Base-by-base conservation (phyloP, 2,329 filamentous ascomycete species). In the Paraphaeosphaeria minitans region DNA sequence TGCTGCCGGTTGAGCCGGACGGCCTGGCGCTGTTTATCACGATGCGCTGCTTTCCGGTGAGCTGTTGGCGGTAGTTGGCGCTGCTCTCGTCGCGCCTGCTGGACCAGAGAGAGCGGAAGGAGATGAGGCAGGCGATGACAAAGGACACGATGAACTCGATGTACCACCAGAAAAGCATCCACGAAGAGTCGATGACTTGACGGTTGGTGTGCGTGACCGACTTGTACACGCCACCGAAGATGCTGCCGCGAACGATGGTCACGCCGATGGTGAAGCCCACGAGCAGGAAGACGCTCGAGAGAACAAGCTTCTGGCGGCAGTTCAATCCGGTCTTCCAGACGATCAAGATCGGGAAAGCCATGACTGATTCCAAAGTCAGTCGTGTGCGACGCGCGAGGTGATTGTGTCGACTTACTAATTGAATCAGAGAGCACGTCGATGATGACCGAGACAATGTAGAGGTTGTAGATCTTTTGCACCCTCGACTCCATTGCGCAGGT, bases 121-220 rank as follows among this genome's bases (percentile, higher is more conserved):
- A 55, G 31, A 55, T 24, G 19, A 48, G 14, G 43, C 53, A 48
- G 10, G 53, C 53, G 43, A 51, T 56, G 39, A 56, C 24, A 43
- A 51, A 56, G 22, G 54, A 52, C 9, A 53, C 49, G 41, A 53
- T 19, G 42, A 53, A 52, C 49, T 57, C 55, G n/a, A 57, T 53
- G 55, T 39, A 57, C 41, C 48, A 57, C 55, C 55, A 57, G 47
- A 57, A 57, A 3, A 45, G 39, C 49, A 57, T 57, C 55, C 48
- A 53, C 13, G 49, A 46, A 31, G 49, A 52, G 35, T 57, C 49
- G 10, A 57, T 57, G 48, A 52, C 55, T 39, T 47, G 27, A 21
- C 48, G 48, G 41, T 57, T 31, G 12, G 31, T 49, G 19, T 57
- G 14, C 42, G 48, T 46, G 13, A 53, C 55, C 12, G 48, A 24